These are phyloP conservation scores for Eruca vesicaria DNA, from an alignment of 441 rosid genomes.

Conservation along the genomic window DNA sequence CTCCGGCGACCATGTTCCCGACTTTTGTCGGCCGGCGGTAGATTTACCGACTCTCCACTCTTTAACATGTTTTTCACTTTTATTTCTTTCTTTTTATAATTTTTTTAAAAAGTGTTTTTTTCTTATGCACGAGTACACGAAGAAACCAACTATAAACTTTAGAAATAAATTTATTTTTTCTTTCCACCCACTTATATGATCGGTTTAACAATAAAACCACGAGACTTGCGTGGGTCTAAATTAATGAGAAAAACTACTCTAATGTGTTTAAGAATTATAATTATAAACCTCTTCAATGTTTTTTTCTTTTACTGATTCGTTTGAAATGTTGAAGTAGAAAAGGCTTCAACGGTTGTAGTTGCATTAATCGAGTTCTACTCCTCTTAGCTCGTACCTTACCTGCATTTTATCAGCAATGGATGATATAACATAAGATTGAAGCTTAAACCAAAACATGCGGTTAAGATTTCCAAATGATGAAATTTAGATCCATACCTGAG, in stretches of 20 bases:
- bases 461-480: conserved; percentile 1
- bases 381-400: conserved; percentile 44
- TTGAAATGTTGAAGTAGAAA: conserved; percentile 56
- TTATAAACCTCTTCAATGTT: conserved; percentile 23
- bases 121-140: background rate
- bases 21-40: conserved; percentile 64
- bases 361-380: conserved; percentile 29
- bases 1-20: conserved; percentile 37
- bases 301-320: conserved; percentile 39
- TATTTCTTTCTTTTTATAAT: background rate
- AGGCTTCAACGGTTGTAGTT: conserved; percentile 49
- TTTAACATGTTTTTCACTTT: background rate
- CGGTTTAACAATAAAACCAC: conserved; percentile 1
- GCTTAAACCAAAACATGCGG: background rate
- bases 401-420: conserved; percentile 31
- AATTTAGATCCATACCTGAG: conserved; percentile 45
- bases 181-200: background rate
- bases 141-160: conserved; percentile 2
- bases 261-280: background rate
- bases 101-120: background rate
- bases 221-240: conserved; percentile 13
- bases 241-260: conserved; percentile 14
- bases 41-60: conserved; percentile 49
- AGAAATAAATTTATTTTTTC: background rate
- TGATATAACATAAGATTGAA: too few species aligned